Conservation (phyloP, 2,329 filamentous ascomycete genomes). For the Fusarium chaquense region DNA sequence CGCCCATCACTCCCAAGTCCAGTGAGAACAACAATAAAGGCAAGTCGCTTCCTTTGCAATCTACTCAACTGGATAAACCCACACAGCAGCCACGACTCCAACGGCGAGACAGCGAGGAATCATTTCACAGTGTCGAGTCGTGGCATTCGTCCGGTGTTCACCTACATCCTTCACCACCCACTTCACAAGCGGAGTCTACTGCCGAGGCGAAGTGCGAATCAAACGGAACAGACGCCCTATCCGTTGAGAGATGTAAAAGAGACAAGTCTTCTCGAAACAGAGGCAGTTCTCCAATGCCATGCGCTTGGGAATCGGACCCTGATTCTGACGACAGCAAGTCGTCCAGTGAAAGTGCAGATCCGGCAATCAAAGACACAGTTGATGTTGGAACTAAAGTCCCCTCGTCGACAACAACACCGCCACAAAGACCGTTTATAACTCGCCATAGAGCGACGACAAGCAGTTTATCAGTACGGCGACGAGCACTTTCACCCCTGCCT, state of each 20-base stretch:
- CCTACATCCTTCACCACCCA: conserved; percentile 60
- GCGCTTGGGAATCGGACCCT: conserved; percentile 44
- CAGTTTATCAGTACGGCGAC: conserved; percentile 49
- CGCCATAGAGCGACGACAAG: conserved; percentile 45
- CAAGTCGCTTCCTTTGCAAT: conserved; percentile 9
- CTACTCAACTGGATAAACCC: conserved; percentile 3
- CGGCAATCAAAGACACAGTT: conserved; percentile 34
- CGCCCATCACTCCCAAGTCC: neutral
- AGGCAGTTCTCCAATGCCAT: conserved; percentile 29
- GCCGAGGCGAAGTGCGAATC: conserved; percentile 31
- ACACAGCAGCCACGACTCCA: conserved; percentile 19
- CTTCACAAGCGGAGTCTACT: conserved; percentile 57
- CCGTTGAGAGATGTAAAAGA: conserved; percentile 4
- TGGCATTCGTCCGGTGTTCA: conserved; percentile 59
- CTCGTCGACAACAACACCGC: conserved; percentile 6
- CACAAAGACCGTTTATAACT: conserved; percentile 31
- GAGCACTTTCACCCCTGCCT: conserved; percentile 75
- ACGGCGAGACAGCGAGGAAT: conserved; percentile 55
- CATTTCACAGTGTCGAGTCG: conserved; percentile 66
- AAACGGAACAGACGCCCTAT: conserved; percentile 9
- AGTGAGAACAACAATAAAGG: conserved; percentile 1
- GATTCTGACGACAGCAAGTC: conserved; percentile 40
- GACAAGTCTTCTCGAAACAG: conserved; percentile 13
- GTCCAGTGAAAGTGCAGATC: conserved; percentile 47
- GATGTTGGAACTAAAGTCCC: neutral